Evolutionary conservation across 1,284 basidiomycete genomes (phyloP).

Genomic region (Sporisorium reilianum): DNA sequence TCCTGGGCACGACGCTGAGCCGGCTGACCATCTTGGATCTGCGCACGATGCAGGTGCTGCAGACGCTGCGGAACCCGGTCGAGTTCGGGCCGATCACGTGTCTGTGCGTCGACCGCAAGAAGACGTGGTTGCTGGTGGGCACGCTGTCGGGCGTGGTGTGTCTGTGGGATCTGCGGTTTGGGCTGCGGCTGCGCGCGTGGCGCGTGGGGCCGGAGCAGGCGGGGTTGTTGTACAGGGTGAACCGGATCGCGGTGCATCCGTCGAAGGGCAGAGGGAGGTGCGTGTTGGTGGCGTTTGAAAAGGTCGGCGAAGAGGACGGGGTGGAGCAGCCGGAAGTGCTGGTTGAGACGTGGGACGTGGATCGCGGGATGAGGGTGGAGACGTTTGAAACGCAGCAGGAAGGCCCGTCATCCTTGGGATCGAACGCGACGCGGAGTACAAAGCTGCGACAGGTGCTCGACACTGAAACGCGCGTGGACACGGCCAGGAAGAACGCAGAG

Average conservation of each 20-base stretch:
- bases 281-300: slow-evolving; percentile 84
- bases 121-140: slow-evolving; percentile 87
- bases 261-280: slow-evolving; percentile 81
- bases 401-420: background rate
- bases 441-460: slow-evolving; percentile 19
- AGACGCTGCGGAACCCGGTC: slow-evolving; percentile 83
- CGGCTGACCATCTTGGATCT: slow-evolving; percentile 84
- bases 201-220: slow-evolving; percentile 72
- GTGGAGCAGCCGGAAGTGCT: slow-evolving; percentile 33
- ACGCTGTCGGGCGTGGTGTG: slow-evolving; percentile 85
- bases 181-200: slow-evolving; percentile 89
- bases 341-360: slow-evolving; percentile 67
- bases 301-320: slow-evolving; percentile 9
- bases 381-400: slow-evolving; percentile 46
- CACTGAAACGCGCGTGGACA: slow-evolving; percentile 8
- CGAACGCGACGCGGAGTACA: slow-evolving; percentile 6
- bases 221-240: slow-evolving; percentile 71
- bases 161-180: slow-evolving; percentile 94
- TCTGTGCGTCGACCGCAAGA: slow-evolving; percentile 80
- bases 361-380: slow-evolving; percentile 69
- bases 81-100: slow-evolving; percentile 88
- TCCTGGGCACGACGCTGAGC: slow-evolving; percentile 86
- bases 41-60: slow-evolving; percentile 82
- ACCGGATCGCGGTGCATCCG: slow-evolving; percentile 83
- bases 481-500: background rate